phyloP scores from a whole-genome alignment of 2,329 filamentous ascomycete genomes.

The Fusarium globosum region DNA sequence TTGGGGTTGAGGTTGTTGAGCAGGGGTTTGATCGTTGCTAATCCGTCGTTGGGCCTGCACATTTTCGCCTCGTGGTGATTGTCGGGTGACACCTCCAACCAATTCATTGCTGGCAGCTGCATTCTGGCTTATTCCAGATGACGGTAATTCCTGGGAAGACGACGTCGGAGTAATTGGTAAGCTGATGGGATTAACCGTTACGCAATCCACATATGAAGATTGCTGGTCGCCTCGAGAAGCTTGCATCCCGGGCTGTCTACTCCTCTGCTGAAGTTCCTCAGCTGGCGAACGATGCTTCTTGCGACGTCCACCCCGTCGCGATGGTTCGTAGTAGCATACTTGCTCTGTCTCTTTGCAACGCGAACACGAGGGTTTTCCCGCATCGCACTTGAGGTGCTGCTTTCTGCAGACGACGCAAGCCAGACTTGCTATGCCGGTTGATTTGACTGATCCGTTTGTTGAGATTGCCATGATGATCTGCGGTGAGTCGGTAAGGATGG shows the following conservation, averaged over 20 bases:
- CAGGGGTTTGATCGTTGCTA: background rate
- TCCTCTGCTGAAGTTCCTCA: background rate
- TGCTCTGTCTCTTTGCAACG: conserved; percentile 23
- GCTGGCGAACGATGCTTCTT: conserved; percentile 14
- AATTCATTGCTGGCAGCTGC: background rate
- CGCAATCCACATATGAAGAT: conserved; percentile 5
- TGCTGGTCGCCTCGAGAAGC: background rate
- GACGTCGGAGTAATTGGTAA: conserved; percentile 1
- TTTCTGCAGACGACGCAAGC: conserved; percentile 39
- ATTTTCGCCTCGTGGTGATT: background rate
- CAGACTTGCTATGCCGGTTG: conserved; percentile 22
- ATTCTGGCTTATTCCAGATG: background rate
- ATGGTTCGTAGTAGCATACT: conserved; percentile 37
- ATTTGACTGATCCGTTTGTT: conserved; percentile 12
- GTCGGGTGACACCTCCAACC: background rate
- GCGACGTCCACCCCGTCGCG: conserved; percentile 35
- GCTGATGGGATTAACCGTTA: conserved; percentile 8
- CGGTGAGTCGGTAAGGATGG: background rate
- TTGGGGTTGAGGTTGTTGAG: background rate
- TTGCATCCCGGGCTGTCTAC: background rate
- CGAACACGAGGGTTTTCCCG: conserved; percentile 34
- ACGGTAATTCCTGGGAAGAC: conserved; percentile 5
- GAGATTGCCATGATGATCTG: conserved; percentile 20
- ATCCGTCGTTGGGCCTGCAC: background rate
- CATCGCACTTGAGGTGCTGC: conserved; percentile 42